Conservation (phyloP, 352 stramenopile species). For the Labyrinthula sp. region DNA sequence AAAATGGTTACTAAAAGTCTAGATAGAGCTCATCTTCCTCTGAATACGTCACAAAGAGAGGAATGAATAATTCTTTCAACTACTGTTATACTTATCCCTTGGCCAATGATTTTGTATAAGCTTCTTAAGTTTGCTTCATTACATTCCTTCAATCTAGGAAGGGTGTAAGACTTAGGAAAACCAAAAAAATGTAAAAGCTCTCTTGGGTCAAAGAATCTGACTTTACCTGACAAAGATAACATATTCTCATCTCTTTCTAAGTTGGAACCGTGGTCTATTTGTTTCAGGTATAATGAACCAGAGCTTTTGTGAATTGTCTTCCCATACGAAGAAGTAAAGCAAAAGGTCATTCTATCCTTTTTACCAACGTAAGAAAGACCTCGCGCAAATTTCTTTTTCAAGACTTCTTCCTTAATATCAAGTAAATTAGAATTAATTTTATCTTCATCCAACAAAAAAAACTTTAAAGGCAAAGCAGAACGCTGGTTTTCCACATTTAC, state of each 20-base stretch:
- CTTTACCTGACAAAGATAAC: neutral
- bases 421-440: no score
- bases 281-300: constrained; percentile 33
- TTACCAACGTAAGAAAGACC: constrained; percentile 24
- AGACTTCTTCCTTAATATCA: constrained; percentile 24
- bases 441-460: no score
- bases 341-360: constrained; percentile 34
- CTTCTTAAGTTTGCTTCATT: no score
- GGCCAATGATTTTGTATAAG: no score
- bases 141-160: no score
- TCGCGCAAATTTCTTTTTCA: constrained; percentile 33
- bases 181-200: constrained; percentile 38
- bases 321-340: constrained; percentile 39
- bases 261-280: constrained; percentile 2
- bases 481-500: no score
- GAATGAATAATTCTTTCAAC: no score
- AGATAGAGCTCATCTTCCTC: no score
- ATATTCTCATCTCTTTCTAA: constrained; percentile 5
- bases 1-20: no score
- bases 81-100: no score
- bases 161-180: constrained; percentile 33
- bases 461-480: no score
- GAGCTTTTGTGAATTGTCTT: constrained; percentile 32
- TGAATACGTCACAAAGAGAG: no score
- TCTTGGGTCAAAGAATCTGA: constrained; percentile 34